A percentile compares a stretch with the other conserved stretches of the same genome.
These are phyloP conservation scores for Allium sativum DNA, from an alignment of 106 monocot species.

Conservation along the genomic window DNA sequence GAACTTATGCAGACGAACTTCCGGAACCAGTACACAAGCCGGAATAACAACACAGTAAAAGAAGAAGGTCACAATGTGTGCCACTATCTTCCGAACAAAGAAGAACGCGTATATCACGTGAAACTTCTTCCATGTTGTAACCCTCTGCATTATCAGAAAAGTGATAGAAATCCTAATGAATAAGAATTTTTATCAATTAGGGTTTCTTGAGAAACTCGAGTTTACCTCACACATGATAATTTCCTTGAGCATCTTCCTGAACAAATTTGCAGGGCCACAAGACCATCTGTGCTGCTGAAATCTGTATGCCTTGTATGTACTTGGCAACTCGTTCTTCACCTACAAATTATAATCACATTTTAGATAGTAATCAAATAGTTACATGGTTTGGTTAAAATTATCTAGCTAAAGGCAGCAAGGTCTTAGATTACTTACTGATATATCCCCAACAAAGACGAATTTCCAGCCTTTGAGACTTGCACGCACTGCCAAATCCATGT, in stretches of 20 bases:
- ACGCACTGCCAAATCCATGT: slow-evolving; percentile 58
- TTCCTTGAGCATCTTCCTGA: not conserved
- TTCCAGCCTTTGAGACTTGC: slow-evolving; percentile 46
- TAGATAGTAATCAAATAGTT: not conserved
- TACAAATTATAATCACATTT: not conserved
- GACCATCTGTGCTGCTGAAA: slow-evolving; percentile 5
- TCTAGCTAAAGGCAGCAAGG: not conserved
- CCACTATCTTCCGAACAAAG: not conserved
- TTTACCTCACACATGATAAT: not conserved
- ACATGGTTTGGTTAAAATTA: not conserved
- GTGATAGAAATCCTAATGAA: not conserved
- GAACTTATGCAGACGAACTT: not conserved
- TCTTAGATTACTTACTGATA: not conserved
- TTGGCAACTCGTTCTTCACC: not conserved
- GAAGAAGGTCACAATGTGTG: slow-evolving; percentile 1
- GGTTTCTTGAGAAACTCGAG: not conserved
- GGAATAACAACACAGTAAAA: slow-evolving; percentile 1
- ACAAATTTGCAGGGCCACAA: slow-evolving; percentile 2
- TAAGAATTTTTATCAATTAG: not conserved
- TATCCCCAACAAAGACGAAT: slow-evolving; percentile 46
- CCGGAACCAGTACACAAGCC: not conserved
- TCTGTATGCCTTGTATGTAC: not conserved
- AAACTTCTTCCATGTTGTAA: not conserved
- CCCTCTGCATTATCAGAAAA: not conserved
- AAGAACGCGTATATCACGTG: slow-evolving; percentile 6